Percentiles rank a stretch among this genome's conserved stretches.
Conservation (phyloP, 768 basidiomycete species). For the Mrakia gelida region DNA sequence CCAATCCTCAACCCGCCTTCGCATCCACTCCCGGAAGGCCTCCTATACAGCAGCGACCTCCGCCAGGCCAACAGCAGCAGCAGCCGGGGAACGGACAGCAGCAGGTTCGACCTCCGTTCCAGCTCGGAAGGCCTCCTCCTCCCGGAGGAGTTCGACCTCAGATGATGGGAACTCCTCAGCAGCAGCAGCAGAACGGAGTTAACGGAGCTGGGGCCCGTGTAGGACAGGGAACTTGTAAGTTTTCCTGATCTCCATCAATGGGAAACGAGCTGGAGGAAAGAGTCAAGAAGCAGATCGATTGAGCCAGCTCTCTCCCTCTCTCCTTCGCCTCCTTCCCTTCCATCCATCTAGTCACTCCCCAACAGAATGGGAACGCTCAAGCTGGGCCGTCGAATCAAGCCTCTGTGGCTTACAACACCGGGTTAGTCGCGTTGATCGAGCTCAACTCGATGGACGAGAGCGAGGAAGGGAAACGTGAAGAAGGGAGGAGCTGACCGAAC, state of each 20-base stretch:
- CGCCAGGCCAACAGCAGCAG: background rate
- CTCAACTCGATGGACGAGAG: background rate
- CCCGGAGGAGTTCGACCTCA: background rate
- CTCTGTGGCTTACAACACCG: background rate
- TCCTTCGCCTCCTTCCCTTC: constrained; percentile 5
- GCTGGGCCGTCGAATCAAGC: constrained; percentile 2
- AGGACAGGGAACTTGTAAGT: background rate
- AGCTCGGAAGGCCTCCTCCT: background rate
- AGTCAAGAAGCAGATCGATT: constrained; percentile 5
- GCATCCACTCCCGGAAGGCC: background rate
- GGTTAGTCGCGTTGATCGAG: background rate
- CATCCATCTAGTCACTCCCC: background rate
- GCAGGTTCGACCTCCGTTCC: background rate
- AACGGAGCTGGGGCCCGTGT: too few relatives aligned
- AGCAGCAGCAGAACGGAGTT: background rate
- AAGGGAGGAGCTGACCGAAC: background rate
- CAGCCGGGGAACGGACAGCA: background rate
- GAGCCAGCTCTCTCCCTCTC: background rate
- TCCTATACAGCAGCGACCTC: background rate
- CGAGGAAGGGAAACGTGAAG: background rate
- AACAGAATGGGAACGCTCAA: constrained; percentile 9
- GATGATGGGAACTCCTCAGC: constrained; percentile 10
- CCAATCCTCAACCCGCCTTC: background rate
- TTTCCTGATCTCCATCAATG: background rate
- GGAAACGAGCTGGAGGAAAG: background rate